These are phyloP conservation scores for Cystoderma amianthinum DNA, from an alignment of 768 basidiomycete genomes.

Conservation along the genomic window DNA sequence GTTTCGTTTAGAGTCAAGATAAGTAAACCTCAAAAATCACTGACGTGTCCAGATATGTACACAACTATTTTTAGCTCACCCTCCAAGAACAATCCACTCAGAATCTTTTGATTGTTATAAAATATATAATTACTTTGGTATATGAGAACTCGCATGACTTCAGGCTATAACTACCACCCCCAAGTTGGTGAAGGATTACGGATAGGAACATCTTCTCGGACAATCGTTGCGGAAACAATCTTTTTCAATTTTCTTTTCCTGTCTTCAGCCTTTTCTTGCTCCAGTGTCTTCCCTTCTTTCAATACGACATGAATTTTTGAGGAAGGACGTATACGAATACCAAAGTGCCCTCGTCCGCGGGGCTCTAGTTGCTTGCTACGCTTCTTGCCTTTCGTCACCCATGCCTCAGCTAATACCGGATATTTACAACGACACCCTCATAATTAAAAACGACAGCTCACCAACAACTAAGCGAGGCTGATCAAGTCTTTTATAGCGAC, in stretches of 20 bases:
- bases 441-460: no score
- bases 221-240: constrained; percentile 74
- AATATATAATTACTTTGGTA: no score
- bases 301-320: constrained; percentile 72
- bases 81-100: not conserved
- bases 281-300: constrained; percentile 74
- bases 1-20: no score
- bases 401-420: constrained; percentile 88
- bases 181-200: constrained; percentile 67
- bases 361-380: constrained; percentile 65
- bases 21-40: no score
- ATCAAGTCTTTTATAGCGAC: constrained; percentile 67
- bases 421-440: no score
- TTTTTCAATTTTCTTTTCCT: constrained; percentile 62
- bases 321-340: constrained; percentile 70
- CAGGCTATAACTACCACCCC: constrained; percentile 57
- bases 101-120: not conserved
- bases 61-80: constrained; percentile 13
- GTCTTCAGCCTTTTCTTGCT: constrained; percentile 57
- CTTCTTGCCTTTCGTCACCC: constrained; percentile 83
- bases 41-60: constrained; percentile 15
- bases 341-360: constrained; percentile 76
- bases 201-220: constrained; percentile 75
- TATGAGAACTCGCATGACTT: not conserved
- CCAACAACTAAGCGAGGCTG: constrained; percentile 73